A percentile compares a stretch with the other conserved stretches of the same genome.
Conservation (phyloP, 2,329 filamentous ascomycete genomes). For the Xylaria sp. region DNA sequence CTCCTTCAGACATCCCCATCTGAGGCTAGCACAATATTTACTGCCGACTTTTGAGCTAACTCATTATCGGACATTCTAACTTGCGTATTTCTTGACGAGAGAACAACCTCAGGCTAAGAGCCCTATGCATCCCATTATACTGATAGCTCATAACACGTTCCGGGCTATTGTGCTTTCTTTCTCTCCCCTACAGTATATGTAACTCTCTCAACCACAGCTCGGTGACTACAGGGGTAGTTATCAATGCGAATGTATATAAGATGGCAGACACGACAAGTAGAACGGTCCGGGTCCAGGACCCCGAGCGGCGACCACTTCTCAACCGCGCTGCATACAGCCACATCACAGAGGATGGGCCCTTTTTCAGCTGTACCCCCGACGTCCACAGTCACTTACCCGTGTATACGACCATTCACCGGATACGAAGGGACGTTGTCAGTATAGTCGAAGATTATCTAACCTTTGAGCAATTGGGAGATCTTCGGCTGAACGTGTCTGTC, state of each 20-base stretch:
- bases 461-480: slow-evolving; percentile 80
- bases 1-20: slow-evolving; percentile 2
- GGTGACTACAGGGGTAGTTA: not conserved
- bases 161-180: not conserved
- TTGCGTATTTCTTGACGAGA: slow-evolving; percentile 12
- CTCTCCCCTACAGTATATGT: not conserved
- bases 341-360: slow-evolving; percentile 52
- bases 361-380: slow-evolving; percentile 66
- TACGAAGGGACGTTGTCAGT: slow-evolving; percentile 70
- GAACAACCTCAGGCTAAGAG: not conserved
- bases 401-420: slow-evolving; percentile 81
- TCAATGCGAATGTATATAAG: slow-evolving; percentile 10
- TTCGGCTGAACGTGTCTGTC: slow-evolving; percentile 82
- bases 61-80: not conserved
- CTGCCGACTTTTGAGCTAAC: not conserved
- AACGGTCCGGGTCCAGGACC: slow-evolving; percentile 39
- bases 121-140: not conserved
- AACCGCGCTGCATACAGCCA: slow-evolving; percentile 51
- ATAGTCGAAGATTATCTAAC: slow-evolving; percentile 72
- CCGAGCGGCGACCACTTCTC: slow-evolving; percentile 52
- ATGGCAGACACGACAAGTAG: slow-evolving; percentile 39
- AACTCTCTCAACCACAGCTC: not conserved
- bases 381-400: slow-evolving; percentile 73
- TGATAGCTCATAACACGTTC: not conserved
- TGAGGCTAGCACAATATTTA: slow-evolving; percentile 9